phyloP scores from a whole-genome alignment of 2,329 filamentous ascomycete genomes.

The Didymella pinodella region DNA sequence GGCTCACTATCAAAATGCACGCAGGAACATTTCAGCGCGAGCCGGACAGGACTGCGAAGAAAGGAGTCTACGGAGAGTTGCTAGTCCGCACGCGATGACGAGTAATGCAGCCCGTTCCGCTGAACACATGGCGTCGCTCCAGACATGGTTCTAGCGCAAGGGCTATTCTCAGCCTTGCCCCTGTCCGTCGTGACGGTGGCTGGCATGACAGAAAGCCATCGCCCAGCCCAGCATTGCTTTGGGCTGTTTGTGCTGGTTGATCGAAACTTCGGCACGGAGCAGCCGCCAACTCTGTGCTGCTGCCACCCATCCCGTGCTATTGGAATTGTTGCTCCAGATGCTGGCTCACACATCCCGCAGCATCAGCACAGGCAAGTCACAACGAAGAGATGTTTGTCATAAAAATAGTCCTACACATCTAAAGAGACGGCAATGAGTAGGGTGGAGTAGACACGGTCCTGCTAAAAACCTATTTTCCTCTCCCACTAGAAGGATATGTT shows the following conservation, averaged over 20 bases:
- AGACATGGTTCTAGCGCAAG: constrained; percentile 17
- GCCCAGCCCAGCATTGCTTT: not conserved
- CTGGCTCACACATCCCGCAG: not conserved
- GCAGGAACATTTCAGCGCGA: constrained; percentile 12
- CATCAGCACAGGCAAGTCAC: constrained; percentile 6
- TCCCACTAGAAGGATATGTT: constrained; percentile 61
- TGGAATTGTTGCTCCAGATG: not conserved
- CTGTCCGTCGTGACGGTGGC: not conserved
- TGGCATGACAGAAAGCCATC: not conserved
- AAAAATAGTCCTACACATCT: constrained; percentile 58
- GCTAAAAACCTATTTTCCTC: constrained; percentile 61
- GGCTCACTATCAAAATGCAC: constrained; percentile 14
- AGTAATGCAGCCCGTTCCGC: constrained; percentile 23
- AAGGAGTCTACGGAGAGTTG: constrained; percentile 17
- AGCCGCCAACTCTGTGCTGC: not conserved
- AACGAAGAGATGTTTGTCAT: constrained; percentile 54
- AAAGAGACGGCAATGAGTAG: constrained; percentile 52
- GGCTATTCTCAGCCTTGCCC: constrained; percentile 9
- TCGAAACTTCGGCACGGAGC: not conserved
- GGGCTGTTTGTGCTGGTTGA: not conserved
- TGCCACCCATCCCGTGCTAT: not conserved
- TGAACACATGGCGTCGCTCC: constrained; percentile 22
- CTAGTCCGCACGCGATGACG: constrained; percentile 22
- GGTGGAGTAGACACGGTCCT: constrained; percentile 63
- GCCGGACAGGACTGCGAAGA: constrained; percentile 7